Conservation (phyloP, 495 filamentous ascomycete species). For the Copromyces sp. region DNA sequence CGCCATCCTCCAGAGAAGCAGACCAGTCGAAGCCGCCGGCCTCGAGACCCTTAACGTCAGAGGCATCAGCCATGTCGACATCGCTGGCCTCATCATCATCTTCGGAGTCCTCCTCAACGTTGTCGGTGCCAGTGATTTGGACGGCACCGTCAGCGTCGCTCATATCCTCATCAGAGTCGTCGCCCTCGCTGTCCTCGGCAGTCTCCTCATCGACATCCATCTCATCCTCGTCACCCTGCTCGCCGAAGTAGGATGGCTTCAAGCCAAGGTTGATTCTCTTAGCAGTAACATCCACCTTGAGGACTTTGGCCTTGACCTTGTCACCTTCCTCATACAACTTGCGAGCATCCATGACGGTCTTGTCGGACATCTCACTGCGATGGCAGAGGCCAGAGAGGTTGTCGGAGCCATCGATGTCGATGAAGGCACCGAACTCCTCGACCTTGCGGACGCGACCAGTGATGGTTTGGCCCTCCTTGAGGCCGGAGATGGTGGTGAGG, state of each 20-base stretch:
- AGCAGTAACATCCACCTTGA: conserved; percentile 63
- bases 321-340: conserved; percentile 84
- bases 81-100: conserved; percentile 38
- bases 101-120: conserved; percentile 29
- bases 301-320: conserved; percentile 75
- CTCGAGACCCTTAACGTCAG: conserved; percentile 50
- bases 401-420: conserved; percentile 70
- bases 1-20: conserved; percentile 41
- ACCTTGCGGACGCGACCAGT: conserved; percentile 88
- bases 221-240: conserved; percentile 38
- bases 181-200: conserved; percentile 30
- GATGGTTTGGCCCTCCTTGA: conserved; percentile 67
- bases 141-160: conserved; percentile 46
- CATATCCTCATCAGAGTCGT: conserved; percentile 38
- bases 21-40: conserved; percentile 83
- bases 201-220: conserved; percentile 44
- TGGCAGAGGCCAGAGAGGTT: conserved; percentile 93
- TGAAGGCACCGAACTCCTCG: conserved; percentile 89
- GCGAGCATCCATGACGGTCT: conserved; percentile 62
- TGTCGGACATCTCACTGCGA: conserved; percentile 78
- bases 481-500: conserved; percentile 55
- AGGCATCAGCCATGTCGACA: conserved; percentile 37
- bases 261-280: conserved; percentile 77
- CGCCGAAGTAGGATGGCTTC: conserved; percentile 82
- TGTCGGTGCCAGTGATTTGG: conserved; percentile 36